Evolutionary conservation across 345 rosid genomes (phyloP).

Genomic region (Populus davidiana): DNA sequence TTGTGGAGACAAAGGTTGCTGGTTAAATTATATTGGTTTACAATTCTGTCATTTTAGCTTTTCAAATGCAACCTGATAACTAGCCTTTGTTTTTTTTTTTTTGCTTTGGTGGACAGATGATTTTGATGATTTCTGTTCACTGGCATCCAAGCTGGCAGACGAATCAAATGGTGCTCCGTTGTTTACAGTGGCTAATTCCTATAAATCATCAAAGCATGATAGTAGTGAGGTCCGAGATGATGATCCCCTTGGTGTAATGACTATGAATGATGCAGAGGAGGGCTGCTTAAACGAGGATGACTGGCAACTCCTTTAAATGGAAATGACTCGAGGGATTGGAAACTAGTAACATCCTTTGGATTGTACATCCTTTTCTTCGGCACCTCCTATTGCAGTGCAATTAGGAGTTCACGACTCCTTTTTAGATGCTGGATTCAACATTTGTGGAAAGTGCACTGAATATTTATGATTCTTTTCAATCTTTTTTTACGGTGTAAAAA

Average conservation of each 20-base stretch:
- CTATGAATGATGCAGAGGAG: constrained; percentile 29
- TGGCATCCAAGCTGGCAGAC: constrained; percentile 69
- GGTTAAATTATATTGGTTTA: not conserved
- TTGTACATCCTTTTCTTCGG: not conserved
- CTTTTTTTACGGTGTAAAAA: not conserved
- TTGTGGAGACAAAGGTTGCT: constrained; percentile 75
- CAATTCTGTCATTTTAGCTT: not conserved
- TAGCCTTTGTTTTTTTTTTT: not conserved
- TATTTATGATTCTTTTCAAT: constrained; percentile 10
- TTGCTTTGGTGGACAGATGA: constrained; percentile 46
- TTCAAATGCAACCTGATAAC: not conserved
- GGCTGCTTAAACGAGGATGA: constrained; percentile 46
- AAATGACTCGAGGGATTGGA: not conserved
- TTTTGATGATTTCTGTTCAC: constrained; percentile 67
- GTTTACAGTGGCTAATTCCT: constrained; percentile 44
- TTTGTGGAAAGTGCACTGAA: constrained; percentile 2
- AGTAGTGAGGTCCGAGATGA: constrained; percentile 16
- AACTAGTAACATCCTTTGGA: not conserved
- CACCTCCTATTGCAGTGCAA: not conserved
- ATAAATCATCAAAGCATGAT: constrained; percentile 5
- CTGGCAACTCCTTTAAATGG: constrained; percentile 58
- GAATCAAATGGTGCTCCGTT: constrained; percentile 89
- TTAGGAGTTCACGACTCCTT: not conserved
- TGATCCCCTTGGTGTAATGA: constrained; percentile 24
- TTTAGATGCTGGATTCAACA: constrained; percentile 1